These are phyloP conservation scores for Trichophyton mentagrophytes DNA, from an alignment of 2,329 filamentous ascomycete species.

Conservation along the genomic window DNA sequence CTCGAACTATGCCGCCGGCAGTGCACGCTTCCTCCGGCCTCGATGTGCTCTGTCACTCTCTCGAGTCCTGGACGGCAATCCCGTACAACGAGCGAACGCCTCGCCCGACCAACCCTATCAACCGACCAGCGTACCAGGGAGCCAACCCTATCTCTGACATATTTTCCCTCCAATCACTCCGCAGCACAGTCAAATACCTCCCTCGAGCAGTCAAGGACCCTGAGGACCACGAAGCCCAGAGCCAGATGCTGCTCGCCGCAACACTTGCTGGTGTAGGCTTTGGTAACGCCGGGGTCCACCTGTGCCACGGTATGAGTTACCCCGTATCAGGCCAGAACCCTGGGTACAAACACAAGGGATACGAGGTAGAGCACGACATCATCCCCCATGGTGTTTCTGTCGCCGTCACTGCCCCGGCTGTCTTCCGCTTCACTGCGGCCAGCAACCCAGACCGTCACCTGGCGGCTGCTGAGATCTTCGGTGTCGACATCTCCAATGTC, in stretches of 20 bases:
- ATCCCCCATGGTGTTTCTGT: constrained; percentile 96
- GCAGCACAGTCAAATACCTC: constrained; percentile 78
- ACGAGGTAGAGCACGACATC: constrained; percentile 60
- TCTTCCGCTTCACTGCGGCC: constrained; percentile 83
- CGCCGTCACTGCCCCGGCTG: constrained; percentile 80
- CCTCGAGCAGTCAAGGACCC: constrained; percentile 77
- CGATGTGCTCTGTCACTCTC: constrained; percentile 86
- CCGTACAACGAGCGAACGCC: constrained; percentile 79
- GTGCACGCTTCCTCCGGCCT: constrained; percentile 86
- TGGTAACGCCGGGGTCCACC: constrained; percentile 91
- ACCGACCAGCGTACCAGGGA: constrained; percentile 87
- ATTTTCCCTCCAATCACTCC: constrained; percentile 78
- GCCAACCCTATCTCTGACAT: constrained; percentile 97
- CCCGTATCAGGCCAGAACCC: constrained; percentile 93
- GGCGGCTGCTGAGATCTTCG: constrained; percentile 77
- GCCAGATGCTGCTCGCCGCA: constrained; percentile 86
- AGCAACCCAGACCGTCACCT: constrained; percentile 90
- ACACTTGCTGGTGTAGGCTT: constrained; percentile 93
- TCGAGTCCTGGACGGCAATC: constrained; percentile 97
- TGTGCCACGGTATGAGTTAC: constrained; percentile 88
- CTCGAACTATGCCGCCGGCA: constrained; percentile 84
- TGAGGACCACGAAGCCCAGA: constrained; percentile 84
- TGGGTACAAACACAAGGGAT: constrained; percentile 79
- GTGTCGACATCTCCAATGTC: constrained; percentile 75
- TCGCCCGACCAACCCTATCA: constrained; percentile 74